A percentile compares a stretch with the other conserved stretches of the same genome.
Evolutionary conservation across 164 flowering plant genomes (phyloP).

Genomic region (Chimonanthus salicifolius): DNA sequence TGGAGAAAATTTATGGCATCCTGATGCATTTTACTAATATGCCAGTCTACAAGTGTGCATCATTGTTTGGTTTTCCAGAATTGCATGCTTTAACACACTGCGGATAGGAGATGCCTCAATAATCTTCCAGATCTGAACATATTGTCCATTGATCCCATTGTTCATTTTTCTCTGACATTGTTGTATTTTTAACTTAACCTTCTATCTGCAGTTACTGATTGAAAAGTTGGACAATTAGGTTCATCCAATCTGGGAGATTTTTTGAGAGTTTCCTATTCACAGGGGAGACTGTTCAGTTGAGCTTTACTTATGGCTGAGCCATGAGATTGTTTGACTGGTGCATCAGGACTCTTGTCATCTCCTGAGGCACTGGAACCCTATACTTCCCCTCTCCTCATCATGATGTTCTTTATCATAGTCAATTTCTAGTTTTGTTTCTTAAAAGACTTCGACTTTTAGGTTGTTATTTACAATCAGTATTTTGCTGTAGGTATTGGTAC

Average conservation of each 20-base stretch:
- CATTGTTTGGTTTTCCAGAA: neutral
- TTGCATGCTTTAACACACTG: neutral
- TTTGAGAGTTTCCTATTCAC: neutral
- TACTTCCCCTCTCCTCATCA: neutral
- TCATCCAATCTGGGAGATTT: too few relatives aligned
- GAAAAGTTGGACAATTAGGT: too few relatives aligned
- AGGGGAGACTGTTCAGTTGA: neutral
- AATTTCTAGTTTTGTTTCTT: neutral
- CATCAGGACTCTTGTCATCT: neutral
- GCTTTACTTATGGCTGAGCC: neutral
- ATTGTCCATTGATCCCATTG: too few relatives aligned
- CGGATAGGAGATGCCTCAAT: neutral
- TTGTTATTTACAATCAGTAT: constrained; percentile 11
- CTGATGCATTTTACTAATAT: neutral
- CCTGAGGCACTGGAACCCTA: neutral
- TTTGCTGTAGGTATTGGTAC: constrained; percentile 78
- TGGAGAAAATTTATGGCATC: neutral
- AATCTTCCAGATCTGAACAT: too few relatives aligned
- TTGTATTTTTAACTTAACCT: too few relatives aligned
- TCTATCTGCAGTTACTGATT: too few relatives aligned
- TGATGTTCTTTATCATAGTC: neutral
- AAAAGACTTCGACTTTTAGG: neutral
- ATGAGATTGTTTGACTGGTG: neutral
- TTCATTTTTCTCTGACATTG: too few relatives aligned
- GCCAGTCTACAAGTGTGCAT: neutral